Conservation (phyloP, 164 flowering plant species). For the Buxus sempervirens region DNA sequence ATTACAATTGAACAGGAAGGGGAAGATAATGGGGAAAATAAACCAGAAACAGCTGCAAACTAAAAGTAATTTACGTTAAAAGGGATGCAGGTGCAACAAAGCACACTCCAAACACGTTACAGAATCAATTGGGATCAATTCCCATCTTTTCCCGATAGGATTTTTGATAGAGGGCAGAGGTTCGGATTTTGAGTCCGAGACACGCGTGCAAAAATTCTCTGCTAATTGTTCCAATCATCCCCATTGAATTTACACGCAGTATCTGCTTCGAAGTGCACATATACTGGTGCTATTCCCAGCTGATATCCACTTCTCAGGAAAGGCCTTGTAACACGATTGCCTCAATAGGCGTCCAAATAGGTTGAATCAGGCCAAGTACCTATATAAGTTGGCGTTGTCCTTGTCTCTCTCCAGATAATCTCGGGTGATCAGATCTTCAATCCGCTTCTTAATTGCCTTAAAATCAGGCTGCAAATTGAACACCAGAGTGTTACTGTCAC, state of each 20-base stretch:
- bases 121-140: neutral
- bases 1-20: neutral
- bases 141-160: neutral
- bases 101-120: neutral
- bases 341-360: neutral
- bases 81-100: neutral
- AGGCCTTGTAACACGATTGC: neutral
- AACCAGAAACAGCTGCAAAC: neutral
- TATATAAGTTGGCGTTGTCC: slow-evolving; percentile 53
- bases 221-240: slow-evolving; percentile 8
- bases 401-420: slow-evolving; percentile 73
- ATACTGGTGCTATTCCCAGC: slow-evolving; percentile 9
- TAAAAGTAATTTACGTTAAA: neutral
- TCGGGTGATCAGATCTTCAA: slow-evolving; percentile 60
- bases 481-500: too few relatives aligned
- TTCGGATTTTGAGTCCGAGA: slow-evolving; percentile 16
- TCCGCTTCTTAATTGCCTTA: slow-evolving; percentile 63
- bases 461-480: slow-evolving; percentile 53
- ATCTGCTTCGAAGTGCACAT: slow-evolving; percentile 1
- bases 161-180: neutral
- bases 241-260: slow-evolving; percentile 6
- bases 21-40: neutral
- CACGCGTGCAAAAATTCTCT: slow-evolving; percentile 24
- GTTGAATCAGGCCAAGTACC: slow-evolving; percentile 51
- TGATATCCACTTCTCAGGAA: neutral